These are phyloP conservation scores for Starmerella bombicola DNA, from an alignment of 805 yeast genomes.

Conservation along the genomic window DNA sequence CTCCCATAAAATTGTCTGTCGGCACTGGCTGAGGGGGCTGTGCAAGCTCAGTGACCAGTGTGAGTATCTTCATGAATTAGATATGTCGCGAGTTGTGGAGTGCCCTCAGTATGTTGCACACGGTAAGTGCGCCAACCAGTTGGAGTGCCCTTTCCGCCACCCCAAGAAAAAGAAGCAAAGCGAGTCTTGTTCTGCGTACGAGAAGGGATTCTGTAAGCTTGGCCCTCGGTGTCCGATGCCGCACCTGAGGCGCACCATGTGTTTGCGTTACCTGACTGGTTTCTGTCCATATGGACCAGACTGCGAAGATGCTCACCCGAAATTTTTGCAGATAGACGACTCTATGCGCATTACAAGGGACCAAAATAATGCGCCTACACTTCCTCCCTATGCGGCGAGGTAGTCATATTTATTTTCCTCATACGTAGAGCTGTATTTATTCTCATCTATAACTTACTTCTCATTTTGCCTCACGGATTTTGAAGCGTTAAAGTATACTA, in stretches of 20 bases:
- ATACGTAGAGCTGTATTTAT: no score
- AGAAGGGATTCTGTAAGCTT: slow-evolving; percentile 78
- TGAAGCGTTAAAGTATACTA: no score
- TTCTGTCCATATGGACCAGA: slow-evolving; percentile 83
- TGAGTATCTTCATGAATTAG: slow-evolving; percentile 91
- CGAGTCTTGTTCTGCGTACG: slow-evolving; percentile 80
- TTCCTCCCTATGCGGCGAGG: slow-evolving; percentile 1
- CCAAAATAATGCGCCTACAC: slow-evolving; percentile 1
- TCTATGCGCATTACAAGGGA: slow-evolving; percentile 30
- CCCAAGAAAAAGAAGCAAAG: slow-evolving; percentile 29
- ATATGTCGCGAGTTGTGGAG: slow-evolving; percentile 90
- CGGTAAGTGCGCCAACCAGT: slow-evolving; percentile 66
- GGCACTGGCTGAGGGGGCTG: slow-evolving; percentile 95
- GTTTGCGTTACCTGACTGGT: slow-evolving; percentile 75
- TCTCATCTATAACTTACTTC: no score
- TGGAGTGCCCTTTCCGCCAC: slow-evolving; percentile 87
- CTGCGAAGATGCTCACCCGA: slow-evolving; percentile 74
- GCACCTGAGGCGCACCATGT: slow-evolving; percentile 61
- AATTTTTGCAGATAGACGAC: slow-evolving; percentile 36
- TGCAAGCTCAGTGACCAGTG: slow-evolving; percentile 95
- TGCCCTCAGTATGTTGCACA: slow-evolving; percentile 75
- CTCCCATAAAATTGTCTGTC: slow-evolving; percentile 76
- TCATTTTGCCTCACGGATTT: no score
- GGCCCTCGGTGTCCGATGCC: slow-evolving; percentile 78
- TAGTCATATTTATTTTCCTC: no score